A percentile compares a stretch with the other conserved stretches of the same genome.
Conservation (phyloP, 768 basidiomycete genomes). For the Trametes cubensis region DNA sequence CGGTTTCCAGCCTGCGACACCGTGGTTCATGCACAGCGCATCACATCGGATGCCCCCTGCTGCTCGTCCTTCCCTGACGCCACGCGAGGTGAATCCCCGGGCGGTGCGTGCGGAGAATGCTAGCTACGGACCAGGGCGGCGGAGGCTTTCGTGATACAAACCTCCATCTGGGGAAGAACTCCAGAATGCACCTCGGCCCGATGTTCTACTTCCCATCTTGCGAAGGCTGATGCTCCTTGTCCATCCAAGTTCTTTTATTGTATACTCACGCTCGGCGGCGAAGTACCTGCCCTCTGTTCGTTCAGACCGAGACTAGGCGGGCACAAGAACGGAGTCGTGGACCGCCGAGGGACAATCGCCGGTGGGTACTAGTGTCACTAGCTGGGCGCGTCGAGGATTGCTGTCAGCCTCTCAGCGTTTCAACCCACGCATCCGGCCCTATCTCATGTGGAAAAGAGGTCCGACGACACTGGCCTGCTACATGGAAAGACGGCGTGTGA, state of each 20-base stretch:
- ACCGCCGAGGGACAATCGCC: conserved; percentile 17
- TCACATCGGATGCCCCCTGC: not conserved
- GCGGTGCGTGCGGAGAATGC: not conserved
- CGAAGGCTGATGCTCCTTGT: conserved; percentile 1
- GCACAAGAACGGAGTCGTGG: conserved; percentile 12
- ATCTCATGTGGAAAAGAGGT: no score
- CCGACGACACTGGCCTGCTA: no score
- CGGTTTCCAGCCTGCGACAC: not conserved
- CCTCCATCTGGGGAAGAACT: conserved; percentile 12
- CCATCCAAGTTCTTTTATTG: not conserved
- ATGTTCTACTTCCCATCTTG: conserved; percentile 4
- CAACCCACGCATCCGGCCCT: no score
- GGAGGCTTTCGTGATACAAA: not conserved
- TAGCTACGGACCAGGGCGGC: not conserved
- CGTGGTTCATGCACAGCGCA: not conserved
- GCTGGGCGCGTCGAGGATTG: not conserved
- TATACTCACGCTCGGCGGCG: not conserved
- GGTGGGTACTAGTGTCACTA: not conserved
- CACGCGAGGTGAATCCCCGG: conserved; percentile 10
- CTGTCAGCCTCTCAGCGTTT: not conserved
- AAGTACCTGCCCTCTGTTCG: not conserved
- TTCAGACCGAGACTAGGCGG: not conserved
- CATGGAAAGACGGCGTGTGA: no score
- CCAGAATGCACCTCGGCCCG: conserved; percentile 16
- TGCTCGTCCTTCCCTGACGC: no score